Evolutionary conservation across 1,284 basidiomycete genomes (phyloP), one percentile per base, ranked within the genome.

Genomic region (Trichosporon sp.): DNA sequence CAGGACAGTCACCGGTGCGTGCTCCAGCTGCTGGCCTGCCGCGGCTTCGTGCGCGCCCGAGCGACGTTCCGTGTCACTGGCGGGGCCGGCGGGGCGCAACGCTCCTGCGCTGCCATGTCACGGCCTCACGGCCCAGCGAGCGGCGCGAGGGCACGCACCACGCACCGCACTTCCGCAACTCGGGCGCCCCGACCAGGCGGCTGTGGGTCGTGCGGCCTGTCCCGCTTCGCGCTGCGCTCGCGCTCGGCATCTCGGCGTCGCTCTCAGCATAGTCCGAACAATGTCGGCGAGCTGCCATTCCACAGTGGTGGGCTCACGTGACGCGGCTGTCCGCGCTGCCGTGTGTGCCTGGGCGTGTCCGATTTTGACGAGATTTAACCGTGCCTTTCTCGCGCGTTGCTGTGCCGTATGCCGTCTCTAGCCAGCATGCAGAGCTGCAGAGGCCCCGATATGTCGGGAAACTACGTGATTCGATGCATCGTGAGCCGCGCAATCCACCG

Each of bases 391-490:
- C 56, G 15, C 27, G 56, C 13, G 27, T 32, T 31, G 29, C 11
- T 18, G 18, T 3, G 15, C 11, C 3, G 11, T n/a, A n/a, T n/a
- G n/a, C n/a, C n/a, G n/a, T n/a, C n/a, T n/a, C n/a, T n/a, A n/a
- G n/a, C n/a, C n/a, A n/a, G n/a, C n/a, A n/a, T n/a, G 15, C 11
- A n/a, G 18, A 42, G 35, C 9, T 15, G 18, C 18, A 3, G 29
- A 29, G 56, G 56, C 56, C 56, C 56, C 56, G 56, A 60, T 60
- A 32, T 32, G 27, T 60, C 56, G 56, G 56, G 29, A 60, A 60
- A 60, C 12, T 29, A 21, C 2, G 2, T 60, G 15, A 60, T 60
- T 60, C 56, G 47, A 51, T n/a, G n/a, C n/a, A n/a, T n/a, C n/a
- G n/a, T n/a, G n/a, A n/a, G n/a, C n/a, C n/a, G n/a, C 21, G 56